Evolutionary conservation across 1,284 basidiomycete genomes (phyloP).

Genomic region (Irpex sp.): DNA sequence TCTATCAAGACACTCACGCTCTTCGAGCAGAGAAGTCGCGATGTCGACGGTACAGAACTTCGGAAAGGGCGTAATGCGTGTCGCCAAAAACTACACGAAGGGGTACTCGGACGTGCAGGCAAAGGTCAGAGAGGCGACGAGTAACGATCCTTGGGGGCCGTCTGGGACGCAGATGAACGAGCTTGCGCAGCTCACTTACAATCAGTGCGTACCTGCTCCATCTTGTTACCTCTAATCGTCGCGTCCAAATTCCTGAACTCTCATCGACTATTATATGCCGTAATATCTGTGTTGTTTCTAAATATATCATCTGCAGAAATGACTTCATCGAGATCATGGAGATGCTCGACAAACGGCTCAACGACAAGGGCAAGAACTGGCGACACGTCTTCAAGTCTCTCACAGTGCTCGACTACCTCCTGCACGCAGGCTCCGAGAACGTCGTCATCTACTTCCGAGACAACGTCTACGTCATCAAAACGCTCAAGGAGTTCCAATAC

Average conservation of each 20-base stretch:
- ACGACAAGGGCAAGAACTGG: slow-evolving; percentile 99
- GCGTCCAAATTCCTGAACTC: not conserved
- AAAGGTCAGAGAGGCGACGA: slow-evolving; percentile 98
- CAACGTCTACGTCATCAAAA: slow-evolving; percentile 98
- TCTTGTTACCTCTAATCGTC: slow-evolving; percentile 2
- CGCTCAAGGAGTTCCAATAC: slow-evolving; percentile 98
- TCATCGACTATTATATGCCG: not conserved
- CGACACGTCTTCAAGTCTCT: slow-evolving; percentile 99
- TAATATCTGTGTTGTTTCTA: too few species aligned
- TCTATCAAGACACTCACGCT: not conserved
- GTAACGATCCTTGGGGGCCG: slow-evolving; percentile 99
- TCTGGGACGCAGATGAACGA: slow-evolving; percentile 99
- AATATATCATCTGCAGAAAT: slow-evolving; percentile 59
- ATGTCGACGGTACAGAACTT: slow-evolving; percentile 70
- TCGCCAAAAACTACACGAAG: slow-evolving; percentile 95
- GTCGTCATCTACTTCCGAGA: slow-evolving; percentile 99
- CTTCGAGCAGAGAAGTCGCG: not conserved
- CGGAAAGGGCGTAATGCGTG: slow-evolving; percentile 85
- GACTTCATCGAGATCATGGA: slow-evolving; percentile 99
- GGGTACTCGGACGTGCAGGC: slow-evolving; percentile 95
- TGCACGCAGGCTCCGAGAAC: slow-evolving; percentile 98
- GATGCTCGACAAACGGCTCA: slow-evolving; percentile 98
- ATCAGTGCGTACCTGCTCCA: slow-evolving; percentile 71
- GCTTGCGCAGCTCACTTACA: slow-evolving; percentile 96
- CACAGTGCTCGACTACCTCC: slow-evolving; percentile 95